phyloP scores from a whole-genome alignment of 441 rosid genomes.

The Euphorbia corollata region DNA sequence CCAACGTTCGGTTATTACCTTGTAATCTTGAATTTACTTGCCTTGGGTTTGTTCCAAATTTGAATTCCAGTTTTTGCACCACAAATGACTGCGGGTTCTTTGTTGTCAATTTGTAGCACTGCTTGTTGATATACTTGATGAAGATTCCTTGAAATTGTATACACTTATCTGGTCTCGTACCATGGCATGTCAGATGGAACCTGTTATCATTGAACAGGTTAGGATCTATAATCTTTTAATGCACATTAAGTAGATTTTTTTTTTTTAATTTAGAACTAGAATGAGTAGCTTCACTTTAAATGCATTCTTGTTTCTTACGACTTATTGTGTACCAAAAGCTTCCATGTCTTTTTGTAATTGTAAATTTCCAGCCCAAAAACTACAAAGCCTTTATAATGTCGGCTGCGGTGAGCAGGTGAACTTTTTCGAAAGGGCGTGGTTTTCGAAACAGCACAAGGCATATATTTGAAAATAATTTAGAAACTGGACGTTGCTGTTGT shows the following conservation, averaged over 20 bases:
- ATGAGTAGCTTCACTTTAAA: not conserved
- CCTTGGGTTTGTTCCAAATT: conserved; percentile 13
- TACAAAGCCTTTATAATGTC: too few relatives aligned
- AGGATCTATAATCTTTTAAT: conserved; percentile 16
- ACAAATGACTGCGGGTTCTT: conserved; percentile 19
- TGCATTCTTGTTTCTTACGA: not conserved
- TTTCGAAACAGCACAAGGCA: not conserved
- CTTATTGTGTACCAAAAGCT: not conserved
- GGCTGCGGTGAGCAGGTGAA: not conserved
- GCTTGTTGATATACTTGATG: conserved; percentile 68
- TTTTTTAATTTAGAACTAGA: not conserved
- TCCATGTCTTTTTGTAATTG: not conserved
- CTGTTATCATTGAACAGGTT: conserved; percentile 68
- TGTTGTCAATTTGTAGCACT: conserved; percentile 44
- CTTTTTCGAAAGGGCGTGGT: not conserved
- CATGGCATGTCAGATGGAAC: conserved; percentile 93
- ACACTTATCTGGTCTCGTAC: conserved; percentile 90
- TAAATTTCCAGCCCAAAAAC: too few relatives aligned
- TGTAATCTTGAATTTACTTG: conserved; percentile 38
- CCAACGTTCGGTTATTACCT: conserved; percentile 67
- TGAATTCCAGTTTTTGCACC: conserved; percentile 3
- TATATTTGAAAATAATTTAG: too few relatives aligned
- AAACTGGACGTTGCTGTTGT: too few relatives aligned
- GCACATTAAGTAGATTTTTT: not conserved
- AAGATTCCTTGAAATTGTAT: conserved; percentile 82